Evolutionary conservation across 805 yeast species (phyloP).

Genomic region (Kockiozyma suomiensis): DNA sequence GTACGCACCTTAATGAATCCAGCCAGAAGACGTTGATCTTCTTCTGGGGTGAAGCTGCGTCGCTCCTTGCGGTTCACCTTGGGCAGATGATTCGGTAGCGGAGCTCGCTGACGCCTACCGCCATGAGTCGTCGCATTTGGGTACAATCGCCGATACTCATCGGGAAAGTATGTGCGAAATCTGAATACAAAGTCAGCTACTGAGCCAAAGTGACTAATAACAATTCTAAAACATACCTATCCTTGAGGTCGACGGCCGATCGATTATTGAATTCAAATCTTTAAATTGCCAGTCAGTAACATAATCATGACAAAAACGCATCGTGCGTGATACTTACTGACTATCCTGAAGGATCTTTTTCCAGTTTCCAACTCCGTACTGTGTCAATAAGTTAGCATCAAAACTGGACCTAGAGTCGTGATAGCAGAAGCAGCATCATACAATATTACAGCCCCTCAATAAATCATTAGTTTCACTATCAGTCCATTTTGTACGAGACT

Average conservation of each 20-base stretch:
- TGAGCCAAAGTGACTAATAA: background rate
- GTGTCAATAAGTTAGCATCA: background rate
- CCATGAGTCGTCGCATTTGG: conserved; percentile 52
- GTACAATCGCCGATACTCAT: conserved; percentile 48
- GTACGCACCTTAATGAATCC: conserved; percentile 42
- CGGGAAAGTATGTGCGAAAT: conserved; percentile 51
- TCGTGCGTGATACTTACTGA: conserved; percentile 20
- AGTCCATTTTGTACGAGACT: conserved; percentile 44
- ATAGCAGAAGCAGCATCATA: conserved; percentile 1
- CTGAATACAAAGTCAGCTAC: conserved; percentile 29
- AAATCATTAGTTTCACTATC: conserved; percentile 48
- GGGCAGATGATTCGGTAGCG: conserved; percentile 40
- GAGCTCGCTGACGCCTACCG: conserved; percentile 34
- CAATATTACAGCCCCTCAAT: conserved; percentile 48
- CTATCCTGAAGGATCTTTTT: conserved; percentile 50
- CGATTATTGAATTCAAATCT: conserved; percentile 47
- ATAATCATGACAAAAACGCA: background rate
- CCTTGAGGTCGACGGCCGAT: conserved; percentile 51
- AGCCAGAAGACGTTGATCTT: conserved; percentile 47
- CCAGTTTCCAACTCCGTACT: conserved; percentile 47
- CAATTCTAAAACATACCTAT: conserved; percentile 27
- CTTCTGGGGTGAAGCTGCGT: conserved; percentile 47
- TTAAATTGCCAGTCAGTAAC: background rate
- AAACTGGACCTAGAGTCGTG: background rate
- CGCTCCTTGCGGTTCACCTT: conserved; percentile 51